Evolutionary conservation across 768 basidiomycete genomes (phyloP), one percentile per base, ranked within the genome.

Genomic region (Hericium rajendrae): DNA sequence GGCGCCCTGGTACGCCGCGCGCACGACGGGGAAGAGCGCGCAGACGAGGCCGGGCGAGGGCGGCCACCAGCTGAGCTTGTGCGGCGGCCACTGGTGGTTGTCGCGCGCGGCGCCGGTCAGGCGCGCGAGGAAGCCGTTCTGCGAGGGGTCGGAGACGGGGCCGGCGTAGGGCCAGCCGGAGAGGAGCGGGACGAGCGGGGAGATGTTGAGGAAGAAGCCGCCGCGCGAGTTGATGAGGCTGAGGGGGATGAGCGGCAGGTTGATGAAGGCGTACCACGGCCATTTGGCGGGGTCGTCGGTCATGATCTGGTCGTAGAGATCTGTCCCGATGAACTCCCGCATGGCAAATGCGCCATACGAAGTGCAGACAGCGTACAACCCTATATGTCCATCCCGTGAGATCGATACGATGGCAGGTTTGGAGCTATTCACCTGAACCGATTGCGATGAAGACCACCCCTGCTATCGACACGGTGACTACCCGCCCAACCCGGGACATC

Each of bases 321-420:
- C 85, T 64, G 76, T 68, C 6, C 89, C 89, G 41, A 91, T 72
- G 59, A 88, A 86, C 61, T 84, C 76, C 48, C 77, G 73, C 16
- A 91, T 69, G 26, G 89, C 88, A 68, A 82, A 86, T 2, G 83
- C 82, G 1, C 89, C 89, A 63, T 90, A 91, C 1, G 76, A 75
- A 2, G 87, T 84, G 39, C 79, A 72, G 1, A 85, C 69, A 24
- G 75, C 64, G 52, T 77, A 79, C 3, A 78, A 55, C 3, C 78
- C 79, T 80, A 54, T 2, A 37, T 2, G n/a, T 26, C 4, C 12
- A 24, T 28, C 49, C 10, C 13, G 76, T 79, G 16, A 77, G 54
- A 37, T 74, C 74, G 38, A 22, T 51, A 20, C 2, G 20, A 3
- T 10, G 77, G 55, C 12, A 50, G 13, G 41, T 16, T 38, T 32